Evolutionary conservation across 1,284 basidiomycete species (phyloP).

Genomic region (Laetiporus sulphureus): DNA sequence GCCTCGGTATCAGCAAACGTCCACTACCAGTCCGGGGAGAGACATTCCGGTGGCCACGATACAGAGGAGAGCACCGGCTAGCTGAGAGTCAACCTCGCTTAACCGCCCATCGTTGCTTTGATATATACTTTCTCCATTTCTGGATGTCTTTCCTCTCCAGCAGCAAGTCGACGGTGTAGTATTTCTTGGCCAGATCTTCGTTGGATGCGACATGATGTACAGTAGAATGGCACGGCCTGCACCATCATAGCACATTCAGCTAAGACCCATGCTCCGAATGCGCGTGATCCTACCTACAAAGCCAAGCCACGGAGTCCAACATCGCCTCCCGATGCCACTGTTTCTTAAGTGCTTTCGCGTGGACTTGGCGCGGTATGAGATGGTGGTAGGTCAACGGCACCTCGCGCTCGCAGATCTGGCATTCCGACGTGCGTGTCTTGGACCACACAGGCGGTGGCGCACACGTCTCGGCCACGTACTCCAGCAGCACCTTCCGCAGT

Average conservation of each 20-base stretch:
- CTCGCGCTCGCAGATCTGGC: conserved; percentile 49
- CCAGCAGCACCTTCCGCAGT: conserved; percentile 32
- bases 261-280: no score
- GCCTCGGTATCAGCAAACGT: no score
- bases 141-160: conserved; percentile 46
- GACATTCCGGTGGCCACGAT: no score
- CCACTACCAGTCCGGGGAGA: no score
- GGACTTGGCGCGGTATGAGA: conserved; percentile 46
- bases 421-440: conserved; percentile 41
- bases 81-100: conserved; percentile 3
- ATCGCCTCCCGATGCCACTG: conserved; percentile 45
- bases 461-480: conserved; percentile 35
- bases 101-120: conserved; percentile 36
- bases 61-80: no score
- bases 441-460: conserved; percentile 44
- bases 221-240: conserved; percentile 41
- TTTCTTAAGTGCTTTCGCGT: conserved; percentile 45
- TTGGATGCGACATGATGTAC: conserved; percentile 44
- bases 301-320: conserved; percentile 51
- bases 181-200: conserved; percentile 43
- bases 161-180: conserved; percentile 42
- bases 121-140: conserved; percentile 46
- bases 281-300: conserved; percentile 49
- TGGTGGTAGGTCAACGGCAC: conserved; percentile 54
- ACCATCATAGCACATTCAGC: no score